Percentiles rank a stretch among this genome's conserved stretches.
Conservation (phyloP, 352 stramenopile genomes). For the Globisporangium recalcitrans region DNA sequence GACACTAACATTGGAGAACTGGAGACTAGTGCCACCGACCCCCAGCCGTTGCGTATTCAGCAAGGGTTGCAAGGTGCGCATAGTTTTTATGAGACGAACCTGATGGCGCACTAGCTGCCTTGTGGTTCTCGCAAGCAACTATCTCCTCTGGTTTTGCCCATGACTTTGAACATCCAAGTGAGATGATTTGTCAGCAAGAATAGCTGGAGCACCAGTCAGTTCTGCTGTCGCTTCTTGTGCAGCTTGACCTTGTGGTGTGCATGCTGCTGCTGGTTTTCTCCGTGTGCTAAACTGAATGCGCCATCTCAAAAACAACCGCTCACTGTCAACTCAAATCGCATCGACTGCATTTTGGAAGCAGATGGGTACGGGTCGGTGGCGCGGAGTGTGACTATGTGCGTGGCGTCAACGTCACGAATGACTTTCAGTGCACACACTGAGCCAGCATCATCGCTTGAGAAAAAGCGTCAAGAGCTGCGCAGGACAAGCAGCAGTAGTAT, state of each 20-base stretch:
- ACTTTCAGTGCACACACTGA: not conserved
- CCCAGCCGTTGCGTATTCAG: slow-evolving; percentile 3
- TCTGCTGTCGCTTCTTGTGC: no score
- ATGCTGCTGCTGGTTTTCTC: not conserved
- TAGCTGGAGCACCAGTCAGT: not conserved
- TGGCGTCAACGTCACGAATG: not conserved
- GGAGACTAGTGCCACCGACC: slow-evolving; percentile 3
- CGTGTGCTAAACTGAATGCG: not conserved
- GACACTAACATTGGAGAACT: not conserved
- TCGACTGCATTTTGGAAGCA: no score
- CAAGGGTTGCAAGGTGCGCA: not conserved
- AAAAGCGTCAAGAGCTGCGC: slow-evolving; percentile 3
- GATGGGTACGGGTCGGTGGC: slow-evolving; percentile 4
- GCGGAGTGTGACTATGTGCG: not conserved
- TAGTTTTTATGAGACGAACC: slow-evolving; percentile 6
- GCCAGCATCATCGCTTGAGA: not conserved
- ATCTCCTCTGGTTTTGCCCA: not conserved
- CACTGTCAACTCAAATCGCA: no score
- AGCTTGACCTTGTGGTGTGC: not conserved
- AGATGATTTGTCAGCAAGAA: not conserved
- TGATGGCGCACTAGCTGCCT: no score
- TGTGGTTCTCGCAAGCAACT: no score
- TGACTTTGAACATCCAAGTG: not conserved
- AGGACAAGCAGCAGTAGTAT: not conserved
- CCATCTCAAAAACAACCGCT: not conserved